Conservation (phyloP, 306 rosid genomes). For the Vigna reflexopilosa region DNA sequence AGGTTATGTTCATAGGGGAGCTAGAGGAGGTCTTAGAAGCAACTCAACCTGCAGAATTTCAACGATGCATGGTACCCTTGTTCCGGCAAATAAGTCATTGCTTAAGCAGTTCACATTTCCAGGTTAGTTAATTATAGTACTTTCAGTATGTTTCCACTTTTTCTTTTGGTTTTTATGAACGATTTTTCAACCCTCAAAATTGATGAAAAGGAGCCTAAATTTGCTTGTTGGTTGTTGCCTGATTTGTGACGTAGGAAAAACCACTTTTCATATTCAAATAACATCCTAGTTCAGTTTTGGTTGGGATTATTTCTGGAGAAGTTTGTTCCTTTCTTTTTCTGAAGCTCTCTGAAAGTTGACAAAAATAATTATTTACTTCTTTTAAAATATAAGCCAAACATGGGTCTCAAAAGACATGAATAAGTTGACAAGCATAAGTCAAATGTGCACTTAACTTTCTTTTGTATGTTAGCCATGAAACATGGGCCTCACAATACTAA, state of each 20-base stretch:
- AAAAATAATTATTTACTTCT: neutral
- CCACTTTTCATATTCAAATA: slow-evolving; percentile 30
- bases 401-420: too few relatives aligned
- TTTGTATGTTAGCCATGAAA: slow-evolving; percentile 1
- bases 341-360: neutral
- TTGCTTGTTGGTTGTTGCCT: slow-evolving; percentile 27
- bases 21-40: slow-evolving; percentile 97
- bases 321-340: neutral
- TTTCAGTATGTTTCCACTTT: slow-evolving; percentile 41
- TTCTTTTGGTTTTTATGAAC: slow-evolving; percentile 23
- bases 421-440: neutral
- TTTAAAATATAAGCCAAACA: neutral
- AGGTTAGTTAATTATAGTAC: slow-evolving; percentile 62
- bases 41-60: slow-evolving; percentile 94
- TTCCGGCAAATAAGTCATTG: slow-evolving; percentile 84
- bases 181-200: slow-evolving; percentile 11
- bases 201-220: neutral
- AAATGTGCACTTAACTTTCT: neutral
- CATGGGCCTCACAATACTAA: slow-evolving; percentile 25
- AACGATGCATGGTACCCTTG: slow-evolving; percentile 87
- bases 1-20: slow-evolving; percentile 98
- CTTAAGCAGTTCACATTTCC: slow-evolving; percentile 96
- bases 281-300: neutral
- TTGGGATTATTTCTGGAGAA: neutral
- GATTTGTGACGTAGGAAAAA: slow-evolving; percentile 23